These are phyloP conservation scores for Euphorbia celastroides DNA, from an alignment of 441 rosid genomes.

Conservation along the genomic window DNA sequence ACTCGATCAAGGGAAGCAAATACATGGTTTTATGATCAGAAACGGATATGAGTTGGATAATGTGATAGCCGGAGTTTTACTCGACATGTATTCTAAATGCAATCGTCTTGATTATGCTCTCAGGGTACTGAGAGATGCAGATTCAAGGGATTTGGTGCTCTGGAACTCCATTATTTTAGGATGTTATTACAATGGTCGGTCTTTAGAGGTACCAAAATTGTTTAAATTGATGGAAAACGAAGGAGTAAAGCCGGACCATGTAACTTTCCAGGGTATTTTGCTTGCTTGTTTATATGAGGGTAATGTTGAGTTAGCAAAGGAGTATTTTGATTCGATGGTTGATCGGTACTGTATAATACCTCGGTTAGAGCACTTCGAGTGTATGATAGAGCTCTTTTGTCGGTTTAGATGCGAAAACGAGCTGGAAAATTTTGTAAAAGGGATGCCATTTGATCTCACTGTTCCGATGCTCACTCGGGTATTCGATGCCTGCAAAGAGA, in stretches of 20 bases:
- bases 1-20: constrained; percentile 36
- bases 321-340: too few relatives aligned
- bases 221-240: too few relatives aligned
- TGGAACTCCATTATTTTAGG: constrained; percentile 34
- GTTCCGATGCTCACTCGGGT: too few relatives aligned
- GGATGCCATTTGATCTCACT: constrained; percentile 8
- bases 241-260: constrained; percentile 38
- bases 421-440: constrained; percentile 54
- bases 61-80: too few relatives aligned
- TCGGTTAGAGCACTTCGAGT: constrained; percentile 68
- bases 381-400: constrained; percentile 58
- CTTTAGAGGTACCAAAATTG: not conserved
- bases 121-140: constrained; percentile 19
- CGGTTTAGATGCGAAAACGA: constrained; percentile 38
- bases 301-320: too few relatives aligned
- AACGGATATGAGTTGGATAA: too few relatives aligned
- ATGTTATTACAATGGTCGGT: too few relatives aligned
- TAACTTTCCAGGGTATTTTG: too few relatives aligned
- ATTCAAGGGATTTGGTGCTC: constrained; percentile 19
- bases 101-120: too few relatives aligned
- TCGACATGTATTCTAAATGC: constrained; percentile 37
- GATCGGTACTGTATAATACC: constrained; percentile 40
- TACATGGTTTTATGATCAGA: constrained; percentile 15
- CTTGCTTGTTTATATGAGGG: too few relatives aligned
- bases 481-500: too few relatives aligned